A percentile compares a stretch with the other conserved stretches of the same genome.
These are phyloP conservation scores for Leccinellum albellum DNA, from an alignment of 768 basidiomycete genomes.

Conservation along the genomic window DNA sequence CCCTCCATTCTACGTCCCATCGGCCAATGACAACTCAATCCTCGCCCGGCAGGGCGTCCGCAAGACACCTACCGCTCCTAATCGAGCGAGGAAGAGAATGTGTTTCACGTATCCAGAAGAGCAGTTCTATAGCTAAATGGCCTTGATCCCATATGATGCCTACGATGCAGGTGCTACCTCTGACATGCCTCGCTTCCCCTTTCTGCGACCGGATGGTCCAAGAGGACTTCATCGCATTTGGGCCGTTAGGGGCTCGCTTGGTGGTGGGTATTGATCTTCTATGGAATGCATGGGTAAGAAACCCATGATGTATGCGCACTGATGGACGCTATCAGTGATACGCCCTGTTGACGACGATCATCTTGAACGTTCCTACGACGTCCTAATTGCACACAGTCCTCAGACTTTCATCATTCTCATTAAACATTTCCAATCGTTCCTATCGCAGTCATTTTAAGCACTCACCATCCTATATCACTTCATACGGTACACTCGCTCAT, in stretches of 20 bases:
- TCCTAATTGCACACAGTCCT: background rate
- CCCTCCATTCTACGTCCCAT: slow-evolving; percentile 5
- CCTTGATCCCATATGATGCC: background rate
- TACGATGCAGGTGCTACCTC: background rate
- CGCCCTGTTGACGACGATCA: background rate
- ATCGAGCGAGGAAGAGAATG: slow-evolving; percentile 11
- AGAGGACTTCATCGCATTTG: no score
- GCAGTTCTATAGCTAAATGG: background rate
- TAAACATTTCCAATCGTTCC: no score
- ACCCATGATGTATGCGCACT: background rate
- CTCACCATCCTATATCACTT: no score
- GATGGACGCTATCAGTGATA: background rate
- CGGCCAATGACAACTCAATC: background rate
- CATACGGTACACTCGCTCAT: no score
- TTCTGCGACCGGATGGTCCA: background rate
- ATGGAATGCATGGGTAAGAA: background rate
- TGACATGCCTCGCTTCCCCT: background rate
- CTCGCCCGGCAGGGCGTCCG: slow-evolving; percentile 2
- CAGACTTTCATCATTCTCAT: no score
- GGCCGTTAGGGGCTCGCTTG: slow-evolving; percentile 1
- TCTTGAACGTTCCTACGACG: background rate
- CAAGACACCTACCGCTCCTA: slow-evolving; percentile 1
- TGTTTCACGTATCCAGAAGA: slow-evolving; percentile 1
- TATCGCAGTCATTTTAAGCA: no score
- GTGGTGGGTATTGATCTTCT: background rate